Evolutionary conservation across 2,329 filamentous ascomycete genomes (phyloP).

Genomic region (Colletotrichum tamarilloi): DNA sequence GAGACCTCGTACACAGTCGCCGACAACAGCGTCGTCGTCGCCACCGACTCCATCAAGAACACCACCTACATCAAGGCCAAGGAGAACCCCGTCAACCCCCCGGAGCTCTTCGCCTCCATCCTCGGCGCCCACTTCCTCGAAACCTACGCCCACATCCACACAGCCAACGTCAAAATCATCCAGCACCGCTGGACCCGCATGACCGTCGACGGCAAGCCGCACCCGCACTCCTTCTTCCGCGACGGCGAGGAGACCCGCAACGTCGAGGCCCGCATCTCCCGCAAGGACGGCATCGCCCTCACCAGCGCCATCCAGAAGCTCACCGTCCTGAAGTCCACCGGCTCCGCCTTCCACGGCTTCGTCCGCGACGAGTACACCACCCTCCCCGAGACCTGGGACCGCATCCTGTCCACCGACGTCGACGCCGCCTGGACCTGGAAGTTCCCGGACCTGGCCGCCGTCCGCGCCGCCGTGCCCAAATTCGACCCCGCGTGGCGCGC

Average conservation of each 20-base stretch:
- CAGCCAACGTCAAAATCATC: slow-evolving; percentile 82
- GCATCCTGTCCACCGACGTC: slow-evolving; percentile 94
- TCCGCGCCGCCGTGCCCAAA: slow-evolving; percentile 69
- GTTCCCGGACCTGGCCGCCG: slow-evolving; percentile 74
- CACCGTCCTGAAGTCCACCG: slow-evolving; percentile 94
- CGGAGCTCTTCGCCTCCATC: slow-evolving; percentile 89
- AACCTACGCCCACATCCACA: slow-evolving; percentile 88
- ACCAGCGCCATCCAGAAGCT: slow-evolving; percentile 83
- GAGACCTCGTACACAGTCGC: slow-evolving; percentile 89
- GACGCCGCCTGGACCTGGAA: slow-evolving; percentile 90
- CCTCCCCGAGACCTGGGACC: slow-evolving; percentile 90
- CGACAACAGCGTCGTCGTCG: slow-evolving; percentile 95
- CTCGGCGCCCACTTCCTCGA: slow-evolving; percentile 90
- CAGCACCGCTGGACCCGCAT: slow-evolving; percentile 95
- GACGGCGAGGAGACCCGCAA: slow-evolving; percentile 90
- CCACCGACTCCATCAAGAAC: slow-evolving; percentile 98
- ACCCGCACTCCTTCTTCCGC: slow-evolving; percentile 94
- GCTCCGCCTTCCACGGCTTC: slow-evolving; percentile 95
- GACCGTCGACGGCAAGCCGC: slow-evolving; percentile 85
- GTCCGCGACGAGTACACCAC: slow-evolving; percentile 94
- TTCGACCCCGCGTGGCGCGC: slow-evolving; percentile 85
- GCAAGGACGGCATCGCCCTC: slow-evolving; percentile 78
- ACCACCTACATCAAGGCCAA: slow-evolving; percentile 96
- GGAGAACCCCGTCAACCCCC: slow-evolving; percentile 89
- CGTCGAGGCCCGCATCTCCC: slow-evolving; percentile 77